Evolutionary conservation across 306 rosid species (phyloP).

Genomic region (Cicer arietinum): DNA sequence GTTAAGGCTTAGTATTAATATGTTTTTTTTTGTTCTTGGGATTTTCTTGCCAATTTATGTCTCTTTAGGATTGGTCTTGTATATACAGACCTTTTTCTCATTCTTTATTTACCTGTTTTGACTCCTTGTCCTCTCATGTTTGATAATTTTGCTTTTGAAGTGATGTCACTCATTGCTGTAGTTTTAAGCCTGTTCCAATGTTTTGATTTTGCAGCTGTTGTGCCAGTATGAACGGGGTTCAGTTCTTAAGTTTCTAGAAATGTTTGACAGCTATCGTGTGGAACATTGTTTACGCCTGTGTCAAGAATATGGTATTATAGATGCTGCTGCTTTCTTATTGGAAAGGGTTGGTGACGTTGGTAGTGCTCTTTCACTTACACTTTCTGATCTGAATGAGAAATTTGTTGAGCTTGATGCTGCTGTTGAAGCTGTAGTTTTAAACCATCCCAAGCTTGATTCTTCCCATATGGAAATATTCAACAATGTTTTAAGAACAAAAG

Average conservation of each 20-base stretch:
- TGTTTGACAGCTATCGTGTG: slow-evolving; percentile 91
- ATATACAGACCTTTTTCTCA: slow-evolving; percentile 35
- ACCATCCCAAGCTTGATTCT: slow-evolving; percentile 51
- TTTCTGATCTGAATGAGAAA: slow-evolving; percentile 77
- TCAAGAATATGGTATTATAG: slow-evolving; percentile 80
- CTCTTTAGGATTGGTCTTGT: slow-evolving; percentile 23
- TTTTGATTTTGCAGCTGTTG: slow-evolving; percentile 68
- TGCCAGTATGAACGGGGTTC: slow-evolving; percentile 85
- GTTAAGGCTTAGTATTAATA: slow-evolving; percentile 23
- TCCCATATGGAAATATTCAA: slow-evolving; percentile 51
- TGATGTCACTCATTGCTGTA: slow-evolving; percentile 22
- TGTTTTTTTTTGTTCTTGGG: slow-evolving; percentile 30
- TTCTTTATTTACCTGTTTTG: not conserved
- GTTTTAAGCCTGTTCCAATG: slow-evolving; percentile 19
- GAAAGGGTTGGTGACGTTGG: slow-evolving; percentile 98
- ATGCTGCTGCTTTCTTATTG: slow-evolving; percentile 92
- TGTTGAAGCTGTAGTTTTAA: slow-evolving; percentile 61
- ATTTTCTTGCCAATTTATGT: slow-evolving; percentile 21
- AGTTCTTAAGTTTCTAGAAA: slow-evolving; percentile 92
- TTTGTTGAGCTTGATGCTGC: slow-evolving; percentile 81
- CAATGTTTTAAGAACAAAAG: slow-evolving; percentile 56
- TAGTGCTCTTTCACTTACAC: slow-evolving; percentile 84
- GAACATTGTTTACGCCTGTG: slow-evolving; percentile 90
- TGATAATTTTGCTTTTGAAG: not conserved
- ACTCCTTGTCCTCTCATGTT: slow-evolving; percentile 16